A percentile compares a stretch with the other conserved stretches of the same genome.
phyloP scores from a whole-genome alignment of 495 filamentous ascomycete species.

The Articulospora tetracladia region DNA sequence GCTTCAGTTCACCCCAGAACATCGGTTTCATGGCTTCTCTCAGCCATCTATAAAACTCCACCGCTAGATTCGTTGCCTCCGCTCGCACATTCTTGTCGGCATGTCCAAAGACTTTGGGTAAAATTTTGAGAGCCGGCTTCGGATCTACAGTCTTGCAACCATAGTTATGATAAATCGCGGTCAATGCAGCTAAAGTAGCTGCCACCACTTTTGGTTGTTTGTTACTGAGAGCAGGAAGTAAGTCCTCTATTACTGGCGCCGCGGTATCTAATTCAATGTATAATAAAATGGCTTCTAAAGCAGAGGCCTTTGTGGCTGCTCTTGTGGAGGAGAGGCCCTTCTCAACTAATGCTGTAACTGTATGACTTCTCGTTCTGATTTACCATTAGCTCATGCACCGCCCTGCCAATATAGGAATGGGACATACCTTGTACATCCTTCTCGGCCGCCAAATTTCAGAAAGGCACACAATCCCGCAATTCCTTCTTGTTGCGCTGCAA shows the following conservation, averaged over 20 bases:
- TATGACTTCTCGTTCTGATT: slow-evolving; percentile 65
- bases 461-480: slow-evolving; percentile 84
- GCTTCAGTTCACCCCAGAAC: slow-evolving; percentile 95
- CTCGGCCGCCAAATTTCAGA: slow-evolving; percentile 77
- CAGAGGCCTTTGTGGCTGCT: slow-evolving; percentile 81
- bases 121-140: slow-evolving; percentile 84
- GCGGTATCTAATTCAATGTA: slow-evolving; percentile 88
- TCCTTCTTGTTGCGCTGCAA: slow-evolving; percentile 94
- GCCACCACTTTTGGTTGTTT: slow-evolving; percentile 95
- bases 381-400: slow-evolving; percentile 12
- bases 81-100: slow-evolving; percentile 98
- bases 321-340: slow-evolving; percentile 87
- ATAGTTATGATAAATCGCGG: slow-evolving; percentile 82
- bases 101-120: slow-evolving; percentile 91
- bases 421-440: slow-evolving; percentile 64
- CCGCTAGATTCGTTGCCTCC: slow-evolving; percentile 85
- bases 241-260: slow-evolving; percentile 83
- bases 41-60: slow-evolving; percentile 96
- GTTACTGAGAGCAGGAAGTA: slow-evolving; percentile 79
- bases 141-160: slow-evolving; percentile 96
- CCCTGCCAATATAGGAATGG: background rate
- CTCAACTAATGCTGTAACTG: slow-evolving; percentile 76
- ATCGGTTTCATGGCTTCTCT: slow-evolving; percentile 97
- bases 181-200: slow-evolving; percentile 74
- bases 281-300: slow-evolving; percentile 81